Base-by-base conservation (phyloP, 1,139 yeast species). In the Nadsonia commutata region DNA sequence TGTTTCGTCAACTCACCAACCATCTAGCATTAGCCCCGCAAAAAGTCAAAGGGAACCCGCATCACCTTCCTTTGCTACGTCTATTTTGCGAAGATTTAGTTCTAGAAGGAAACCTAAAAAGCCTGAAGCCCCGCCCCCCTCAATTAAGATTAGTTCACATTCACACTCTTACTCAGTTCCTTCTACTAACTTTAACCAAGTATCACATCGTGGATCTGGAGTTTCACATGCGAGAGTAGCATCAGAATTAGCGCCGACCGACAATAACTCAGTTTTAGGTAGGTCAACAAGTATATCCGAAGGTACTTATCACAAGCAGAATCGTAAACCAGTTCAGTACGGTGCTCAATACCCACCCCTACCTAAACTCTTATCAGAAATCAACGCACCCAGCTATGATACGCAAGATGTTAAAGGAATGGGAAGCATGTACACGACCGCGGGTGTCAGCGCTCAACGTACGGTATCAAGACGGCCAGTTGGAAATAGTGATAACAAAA, bases 1-100 rank as follows among this genome's bases (percentile, higher is more conserved):
- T n/a, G n/a, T n/a, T n/a, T n/a, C n/a, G n/a, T n/a, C n/a, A n/a
- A n/a, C n/a, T n/a, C n/a, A n/a, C n/a, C n/a, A n/a, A n/a, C n/a
- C n/a, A n/a, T n/a, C n/a, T n/a, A n/a, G n/a, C n/a, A n/a, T n/a
- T n/a, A n/a, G n/a, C n/a, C n/a, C n/a, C n/a, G n/a, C n/a, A n/a
- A n/a, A n/a, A n/a, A n/a, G n/a, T n/a, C n/a, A n/a, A n/a, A n/a
- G n/a, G n/a, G n/a, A n/a, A n/a, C n/a, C n/a, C n/a, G n/a, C n/a
- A n/a, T 45, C 49, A 49, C 39, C 40, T 3, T 18, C 38, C 3
- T 23, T 56, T 41, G 59, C 60, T 11, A 46, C 57, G 11, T 52
- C 53, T 16, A 39, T 57, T 36, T 43, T 57, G 22, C 51, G 61
- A 13, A 48, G 56, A 39, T 54, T 57, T 43, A 48, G 54, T 38